These are phyloP conservation scores for Incumbomyces delicatus DNA, from an alignment of 2,329 filamentous ascomycete species.

Conservation along the genomic window DNA sequence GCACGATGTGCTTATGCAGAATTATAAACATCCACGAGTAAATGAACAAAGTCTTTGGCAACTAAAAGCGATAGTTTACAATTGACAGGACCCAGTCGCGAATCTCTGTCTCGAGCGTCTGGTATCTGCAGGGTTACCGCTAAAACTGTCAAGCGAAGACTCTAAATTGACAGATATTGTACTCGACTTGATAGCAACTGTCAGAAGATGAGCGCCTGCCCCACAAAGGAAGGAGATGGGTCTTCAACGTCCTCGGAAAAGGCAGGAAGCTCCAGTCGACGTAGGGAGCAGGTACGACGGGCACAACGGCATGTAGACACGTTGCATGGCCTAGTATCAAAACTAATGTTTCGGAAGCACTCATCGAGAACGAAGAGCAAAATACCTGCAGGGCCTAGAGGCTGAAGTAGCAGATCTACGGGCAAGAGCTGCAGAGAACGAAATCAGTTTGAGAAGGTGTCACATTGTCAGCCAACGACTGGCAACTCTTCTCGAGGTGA, in stretches of 20 bases:
- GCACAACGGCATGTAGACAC: conserved; percentile 20
- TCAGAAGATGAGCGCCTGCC: too few species aligned
- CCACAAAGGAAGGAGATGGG: background rate
- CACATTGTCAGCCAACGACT: conserved; percentile 17
- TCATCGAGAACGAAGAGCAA: conserved; percentile 25
- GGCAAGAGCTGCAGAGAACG: conserved; percentile 17
- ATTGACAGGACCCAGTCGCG: too few species aligned
- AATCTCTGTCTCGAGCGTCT: too few species aligned
- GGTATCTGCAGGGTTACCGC: conserved; percentile 11
- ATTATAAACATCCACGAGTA: too few species aligned
- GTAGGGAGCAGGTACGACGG: conserved; percentile 24
- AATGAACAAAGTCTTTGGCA: too few species aligned
- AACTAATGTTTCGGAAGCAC: conserved; percentile 15
- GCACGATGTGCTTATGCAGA: too few species aligned
- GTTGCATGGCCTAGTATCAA: background rate
- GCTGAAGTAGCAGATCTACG: conserved; percentile 22
- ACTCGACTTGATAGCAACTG: background rate
- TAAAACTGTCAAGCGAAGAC: background rate
- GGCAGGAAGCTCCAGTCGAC: conserved; percentile 11
- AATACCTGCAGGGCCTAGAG: conserved; percentile 24
- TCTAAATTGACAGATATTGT: background rate
- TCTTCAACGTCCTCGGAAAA: background rate
- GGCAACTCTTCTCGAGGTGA: conserved; percentile 13
- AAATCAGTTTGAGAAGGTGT: background rate
- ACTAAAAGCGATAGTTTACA: too few species aligned